Evolutionary conservation across 2,329 filamentous ascomycete species (phyloP), one percentile per base, ranked within the genome.

Genomic region (Fusarium sp.): DNA sequence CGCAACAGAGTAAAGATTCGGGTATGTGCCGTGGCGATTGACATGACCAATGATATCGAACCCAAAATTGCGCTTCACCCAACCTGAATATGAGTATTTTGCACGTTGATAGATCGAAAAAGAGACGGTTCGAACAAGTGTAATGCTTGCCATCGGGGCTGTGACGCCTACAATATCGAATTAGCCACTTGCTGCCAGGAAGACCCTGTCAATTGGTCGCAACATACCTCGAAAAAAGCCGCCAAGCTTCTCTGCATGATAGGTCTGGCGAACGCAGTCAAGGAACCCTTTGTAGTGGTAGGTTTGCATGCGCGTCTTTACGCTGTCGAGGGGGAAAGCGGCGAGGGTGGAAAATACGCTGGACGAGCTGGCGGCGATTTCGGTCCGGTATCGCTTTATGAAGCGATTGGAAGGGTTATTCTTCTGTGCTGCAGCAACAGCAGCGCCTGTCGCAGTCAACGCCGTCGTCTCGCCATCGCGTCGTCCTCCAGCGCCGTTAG

Each of bases 291-390:
- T 85, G 81, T 92, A 94, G 69, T 91, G 89, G 81, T 96, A 95
- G 71, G 92, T 92, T 83, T 97, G 93, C 89, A 96, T 93, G 76
- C 93, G 92, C 59, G 92, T 94, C 84, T 97, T 97, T 78, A 95
- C 91, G 75, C 93, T 95, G 80, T 97, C 93, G 73, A 97, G 88
- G 24, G 93, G 93, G 78, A 95, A 97, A n/a, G 93, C 91, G 71
- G 87, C 85, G 77, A 94, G 86, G 44, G 93, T 96, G 40, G 92
- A 94, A 60, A 95, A 85, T 71, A 94, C 85, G 80, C 91, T 94
- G 77, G 91, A 92, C 41, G 89, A 85, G 80, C 90, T 92, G 46
- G 93, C 93, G 66, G 92, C 89, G 71, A 96, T 89, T 81, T 95
- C 92, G 51, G 91, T 94, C 71, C 92, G 88, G 80, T 96, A 95